These are phyloP conservation scores for Alopecurus myosuroides DNA, from an alignment of 176 grass and related monocot species.

Conservation along the genomic window DNA sequence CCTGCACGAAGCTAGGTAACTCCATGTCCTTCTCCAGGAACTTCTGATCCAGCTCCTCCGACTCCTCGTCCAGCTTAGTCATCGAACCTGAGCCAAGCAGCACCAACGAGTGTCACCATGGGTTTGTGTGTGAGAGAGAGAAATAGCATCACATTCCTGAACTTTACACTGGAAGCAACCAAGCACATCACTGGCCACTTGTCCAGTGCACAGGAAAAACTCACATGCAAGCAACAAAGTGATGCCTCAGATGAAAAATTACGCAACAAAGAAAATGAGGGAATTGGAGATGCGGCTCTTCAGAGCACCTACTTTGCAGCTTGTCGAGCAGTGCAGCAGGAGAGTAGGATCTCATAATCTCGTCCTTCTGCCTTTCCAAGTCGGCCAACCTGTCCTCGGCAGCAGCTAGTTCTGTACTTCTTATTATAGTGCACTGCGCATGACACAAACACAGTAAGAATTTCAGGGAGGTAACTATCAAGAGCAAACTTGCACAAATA, in stretches of 20 bases:
- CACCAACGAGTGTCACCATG: not conserved
- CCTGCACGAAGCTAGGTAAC: slow-evolving; percentile 64
- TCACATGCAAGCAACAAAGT: not conserved
- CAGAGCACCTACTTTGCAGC: slow-evolving; percentile 62
- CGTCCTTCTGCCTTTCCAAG: slow-evolving; percentile 81
- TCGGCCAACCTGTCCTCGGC: slow-evolving; percentile 76
- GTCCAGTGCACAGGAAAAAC: not conserved
- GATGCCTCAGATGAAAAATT: not conserved
- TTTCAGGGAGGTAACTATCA: not conserved
- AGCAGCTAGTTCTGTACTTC: slow-evolving; percentile 75
- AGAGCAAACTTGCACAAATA: not conserved
- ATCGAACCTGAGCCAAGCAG: slow-evolving; percentile 41
- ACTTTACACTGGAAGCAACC: not conserved
- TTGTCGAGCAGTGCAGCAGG: slow-evolving; percentile 67
- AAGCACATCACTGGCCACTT: not conserved
- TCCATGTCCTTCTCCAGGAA: slow-evolving; percentile 79
- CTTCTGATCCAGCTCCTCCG: slow-evolving; percentile 59
- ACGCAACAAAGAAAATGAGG: not conserved
- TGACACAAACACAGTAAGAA: slow-evolving; percentile 7
- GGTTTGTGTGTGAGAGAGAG: not conserved
- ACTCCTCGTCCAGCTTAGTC: slow-evolving; percentile 68
- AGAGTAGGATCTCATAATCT: slow-evolving; percentile 59
- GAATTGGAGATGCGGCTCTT: not conserved
- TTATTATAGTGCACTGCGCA: slow-evolving; percentile 87
- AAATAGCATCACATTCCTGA: not conserved